phyloP scores from a whole-genome alignment of 176 grass and related monocot genomes.

The Eleusine coracana region DNA sequence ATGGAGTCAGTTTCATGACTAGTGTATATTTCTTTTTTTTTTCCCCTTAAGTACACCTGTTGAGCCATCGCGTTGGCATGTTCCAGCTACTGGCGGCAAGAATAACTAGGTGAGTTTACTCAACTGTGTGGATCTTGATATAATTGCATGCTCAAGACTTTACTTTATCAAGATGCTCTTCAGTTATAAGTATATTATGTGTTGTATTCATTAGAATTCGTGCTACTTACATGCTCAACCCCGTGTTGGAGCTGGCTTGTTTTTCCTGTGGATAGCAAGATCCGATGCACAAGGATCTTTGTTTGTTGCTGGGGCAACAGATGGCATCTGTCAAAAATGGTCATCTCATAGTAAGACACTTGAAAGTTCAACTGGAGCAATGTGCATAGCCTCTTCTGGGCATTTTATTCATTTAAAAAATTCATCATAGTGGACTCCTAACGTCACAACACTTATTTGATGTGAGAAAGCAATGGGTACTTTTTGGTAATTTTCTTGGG shows the following conservation, averaged over 20 bases:
- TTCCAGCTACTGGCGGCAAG: constrained; percentile 36
- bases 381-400: background rate
- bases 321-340: constrained; percentile 36
- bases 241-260: constrained; percentile 37
- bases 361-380: background rate
- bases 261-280: constrained; percentile 35
- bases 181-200: constrained; percentile 11
- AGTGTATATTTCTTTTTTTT: background rate
- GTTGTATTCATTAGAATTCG: background rate
- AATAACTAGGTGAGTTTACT: constrained; percentile 40
- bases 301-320: constrained; percentile 32
- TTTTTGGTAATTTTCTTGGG: too few relatives aligned
- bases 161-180: too few relatives aligned
- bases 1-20: constrained; percentile 23
- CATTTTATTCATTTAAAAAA: background rate
- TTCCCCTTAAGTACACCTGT: background rate
- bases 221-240: constrained; percentile 23
- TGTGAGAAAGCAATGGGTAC: too few relatives aligned
- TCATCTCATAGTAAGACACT: constrained; percentile 1
- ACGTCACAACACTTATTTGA: background rate
- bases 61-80: constrained; percentile 31
- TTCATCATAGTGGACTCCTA: background rate
- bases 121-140: constrained; percentile 11
- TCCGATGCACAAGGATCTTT: constrained; percentile 42
- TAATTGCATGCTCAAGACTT: constrained; percentile 1